Conservation (phyloP, 805 yeast genomes). For the Cyberlindnera maritima region DNA sequence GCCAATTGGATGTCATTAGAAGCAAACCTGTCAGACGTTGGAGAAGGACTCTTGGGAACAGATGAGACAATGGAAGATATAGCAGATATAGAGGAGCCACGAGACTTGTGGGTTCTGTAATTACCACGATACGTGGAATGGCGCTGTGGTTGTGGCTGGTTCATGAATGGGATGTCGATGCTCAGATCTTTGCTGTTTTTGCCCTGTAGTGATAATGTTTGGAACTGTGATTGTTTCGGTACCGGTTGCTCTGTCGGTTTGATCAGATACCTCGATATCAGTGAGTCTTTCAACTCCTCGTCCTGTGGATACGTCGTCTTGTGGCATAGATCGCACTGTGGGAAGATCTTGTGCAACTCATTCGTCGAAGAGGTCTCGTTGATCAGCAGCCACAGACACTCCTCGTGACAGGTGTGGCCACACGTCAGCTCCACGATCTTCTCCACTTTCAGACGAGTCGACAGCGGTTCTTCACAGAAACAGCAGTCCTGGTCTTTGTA, state of each 20-base stretch:
- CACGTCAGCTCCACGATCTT: constrained; percentile 38
- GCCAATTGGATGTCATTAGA: constrained; percentile 17
- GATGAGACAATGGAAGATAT: constrained; percentile 28
- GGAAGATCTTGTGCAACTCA: constrained; percentile 22
- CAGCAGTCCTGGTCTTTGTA: constrained; percentile 32
- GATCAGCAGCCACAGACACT: constrained; percentile 36
- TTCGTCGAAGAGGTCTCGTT: constrained; percentile 5
- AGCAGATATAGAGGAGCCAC: constrained; percentile 30
- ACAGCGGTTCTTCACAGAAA: constrained; percentile 41
- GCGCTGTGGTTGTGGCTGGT: neutral
- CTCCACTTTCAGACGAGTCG: constrained; percentile 37
- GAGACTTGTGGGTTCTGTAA: constrained; percentile 19
- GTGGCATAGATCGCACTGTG: constrained; percentile 22
- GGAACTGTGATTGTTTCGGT: constrained; percentile 13
- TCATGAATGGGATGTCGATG: constrained; percentile 19
- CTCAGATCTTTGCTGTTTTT: constrained; percentile 29
- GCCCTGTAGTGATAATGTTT: constrained; percentile 17
- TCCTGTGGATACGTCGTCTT: constrained; percentile 23
- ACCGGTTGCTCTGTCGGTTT: constrained; percentile 11
- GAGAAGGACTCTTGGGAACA: constrained; percentile 27
- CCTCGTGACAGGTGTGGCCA: constrained; percentile 45
- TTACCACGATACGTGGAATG: neutral
- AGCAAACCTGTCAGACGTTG: constrained; percentile 9
- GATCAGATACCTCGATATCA: constrained; percentile 22
- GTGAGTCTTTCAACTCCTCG: constrained; percentile 18